Evolutionary conservation across 192 early-diverging fungal species (phyloP), one percentile per base, ranked within the genome.

Genomic region (Coemansia sp.): DNA sequence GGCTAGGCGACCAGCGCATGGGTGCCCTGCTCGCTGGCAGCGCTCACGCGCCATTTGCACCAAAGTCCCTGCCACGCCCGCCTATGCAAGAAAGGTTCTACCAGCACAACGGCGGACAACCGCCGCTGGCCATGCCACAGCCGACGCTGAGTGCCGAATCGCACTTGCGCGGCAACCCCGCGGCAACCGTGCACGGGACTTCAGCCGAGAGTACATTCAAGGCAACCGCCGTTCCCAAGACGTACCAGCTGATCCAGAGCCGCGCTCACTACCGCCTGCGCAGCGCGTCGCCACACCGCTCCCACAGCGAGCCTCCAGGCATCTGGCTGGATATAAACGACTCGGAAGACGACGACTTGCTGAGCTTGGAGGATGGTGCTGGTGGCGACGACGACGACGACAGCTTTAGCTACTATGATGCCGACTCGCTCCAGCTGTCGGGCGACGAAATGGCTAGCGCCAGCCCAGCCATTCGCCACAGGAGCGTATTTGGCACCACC

Each of bases 291-390:
- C 75, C 79, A 24, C 75, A 62, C 35, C 70, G 75, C 31, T 45
- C 71, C 41, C 56, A 47, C 57, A 68, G 61, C 54, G 79, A 82
- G 68, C 79, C 79, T 0, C 79, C 79, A 1, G 79, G 79, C 20
- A 63, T 82, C 38, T 82, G 79, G 79, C 79, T 82, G 12, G 79
- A 82, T 1, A 63, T 82, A 20, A 45, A 77, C 53, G 74, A 82
- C 31, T 58, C 45, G 1, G 66, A 73, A 22, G 63, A 65, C 35
- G 59, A 56, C 0, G 63, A 58, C 3, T 36, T 17, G 40, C 37
- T 47, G 25, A 54, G 64, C 70, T 15, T 38, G 4, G 67, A 69
- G 42, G 60, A 51, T 6, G 62, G 59, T 41, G 58, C 19, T 10
- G 47, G 45, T 41, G 37, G 41, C 11, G 65, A 65, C 36, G 59